Evolutionary conservation across 2,329 filamentous ascomycete genomes (phyloP), one percentile per base, ranked within the genome.

Genomic region (Alternaria hordeiaustralica): DNA sequence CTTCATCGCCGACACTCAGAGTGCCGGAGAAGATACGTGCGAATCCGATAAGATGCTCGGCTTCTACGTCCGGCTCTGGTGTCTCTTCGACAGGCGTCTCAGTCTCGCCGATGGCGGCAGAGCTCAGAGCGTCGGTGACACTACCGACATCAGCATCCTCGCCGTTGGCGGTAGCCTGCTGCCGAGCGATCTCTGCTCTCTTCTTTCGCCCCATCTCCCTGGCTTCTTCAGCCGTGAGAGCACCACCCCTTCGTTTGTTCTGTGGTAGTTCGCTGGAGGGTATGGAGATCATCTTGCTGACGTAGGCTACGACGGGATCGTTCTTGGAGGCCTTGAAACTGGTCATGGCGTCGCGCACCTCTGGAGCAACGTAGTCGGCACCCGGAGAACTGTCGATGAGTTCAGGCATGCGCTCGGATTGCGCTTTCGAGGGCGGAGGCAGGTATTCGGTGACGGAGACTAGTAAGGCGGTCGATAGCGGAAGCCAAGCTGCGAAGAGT

Each of bases 251-350:
- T 49, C 93, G 87, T 79, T 91, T 96, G 78, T 97, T 97, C 56
- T 95, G 88, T 0, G 93, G 92, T 6, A 99, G 84, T 72, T 99
- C 95, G 79, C 93, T 97, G 75, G 96, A 93, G 0, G 94, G 95
- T 12, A 99, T 87, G 0, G 96, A 96, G 2, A 98, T 92, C 94
- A 99, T 97, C 79, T 99, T 99, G 82, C 95, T 98, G 64, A 99
- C 92, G 70, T 97, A 99, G 9, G 93, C 95, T 2, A 99, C 93
- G 0, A 97, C 89, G 0, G 95, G 94, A 61, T 92, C 91, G 0
- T 89, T 85, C 43, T 87, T 85, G 0, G 85, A 86, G 4, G 88
- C 88, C 74, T 92, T 92, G 76, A 97, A 97, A 0, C 89, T 85
- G 2, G 92, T 82, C 90, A 98, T 95, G 6, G 95, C 93, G n/a